phyloP scores from a whole-genome alignment of 2,329 filamentous ascomycete genomes.

The Penicillium sp. region DNA sequence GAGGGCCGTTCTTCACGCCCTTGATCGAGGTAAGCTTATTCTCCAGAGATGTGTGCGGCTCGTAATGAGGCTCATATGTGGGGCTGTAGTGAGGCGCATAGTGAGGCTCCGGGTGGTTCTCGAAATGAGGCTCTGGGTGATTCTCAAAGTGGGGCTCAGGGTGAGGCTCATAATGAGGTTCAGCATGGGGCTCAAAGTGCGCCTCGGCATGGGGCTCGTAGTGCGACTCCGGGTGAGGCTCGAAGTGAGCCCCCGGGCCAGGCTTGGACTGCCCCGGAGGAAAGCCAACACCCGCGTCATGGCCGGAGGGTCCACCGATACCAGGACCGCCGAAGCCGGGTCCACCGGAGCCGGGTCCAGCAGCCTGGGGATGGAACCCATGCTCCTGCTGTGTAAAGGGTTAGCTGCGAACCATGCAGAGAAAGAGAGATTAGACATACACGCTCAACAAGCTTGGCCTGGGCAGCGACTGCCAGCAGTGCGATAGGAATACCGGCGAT shows the following conservation, averaged over 20 bases:
- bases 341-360: constrained; percentile 21
- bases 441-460: constrained; percentile 18
- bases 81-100: neutral
- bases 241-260: neutral
- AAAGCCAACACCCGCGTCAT: too few relatives aligned
- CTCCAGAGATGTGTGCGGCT: neutral
- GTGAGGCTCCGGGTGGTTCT: neutral
- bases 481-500: constrained; percentile 38
- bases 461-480: constrained; percentile 34
- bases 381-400: constrained; percentile 4
- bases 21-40: neutral
- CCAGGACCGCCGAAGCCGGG: constrained; percentile 21
- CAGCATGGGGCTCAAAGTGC: too few relatives aligned
- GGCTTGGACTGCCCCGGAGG: neutral
- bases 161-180: neutral
- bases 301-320: constrained; percentile 21
- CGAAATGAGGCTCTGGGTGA: neutral
- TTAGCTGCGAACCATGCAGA: neutral
- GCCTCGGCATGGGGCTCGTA: too few relatives aligned
- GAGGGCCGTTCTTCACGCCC: neutral
- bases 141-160: neutral
- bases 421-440: constrained; percentile 4
- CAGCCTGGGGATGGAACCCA: constrained; percentile 9
- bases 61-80: neutral
- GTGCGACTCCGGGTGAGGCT: neutral